phyloP scores from a whole-genome alignment of 352 stramenopile genomes.

The Globisporangium solare region DNA sequence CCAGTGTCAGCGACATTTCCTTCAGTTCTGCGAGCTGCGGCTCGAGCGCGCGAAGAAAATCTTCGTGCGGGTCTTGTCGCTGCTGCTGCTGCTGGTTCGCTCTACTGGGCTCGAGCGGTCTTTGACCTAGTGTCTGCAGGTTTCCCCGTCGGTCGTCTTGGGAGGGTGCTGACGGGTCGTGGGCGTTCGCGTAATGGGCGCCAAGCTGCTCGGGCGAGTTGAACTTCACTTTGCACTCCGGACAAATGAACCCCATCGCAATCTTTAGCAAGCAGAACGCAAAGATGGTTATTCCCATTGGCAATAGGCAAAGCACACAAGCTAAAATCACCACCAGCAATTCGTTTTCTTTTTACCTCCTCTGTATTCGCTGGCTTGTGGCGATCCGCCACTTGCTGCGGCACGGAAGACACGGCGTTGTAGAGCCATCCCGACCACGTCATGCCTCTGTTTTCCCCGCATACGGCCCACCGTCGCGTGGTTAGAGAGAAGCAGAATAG shows the following conservation, averaged over 20 bases:
- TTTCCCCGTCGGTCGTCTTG: neutral
- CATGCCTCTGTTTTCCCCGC: slow-evolving; percentile 33
- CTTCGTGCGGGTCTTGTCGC: slow-evolving; percentile 27
- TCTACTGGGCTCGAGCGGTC: neutral
- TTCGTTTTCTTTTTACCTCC: slow-evolving; percentile 1
- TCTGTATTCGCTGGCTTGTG: neutral
- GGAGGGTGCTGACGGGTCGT: slow-evolving; percentile 19
- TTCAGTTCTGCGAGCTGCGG: slow-evolving; percentile 66
- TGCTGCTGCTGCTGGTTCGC: neutral
- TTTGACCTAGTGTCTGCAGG: neutral
- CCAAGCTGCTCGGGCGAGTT: slow-evolving; percentile 46
- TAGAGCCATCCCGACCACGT: slow-evolving; percentile 80
- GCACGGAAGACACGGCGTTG: slow-evolving; percentile 52
- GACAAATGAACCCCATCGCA: slow-evolving; percentile 81
- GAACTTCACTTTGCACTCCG: slow-evolving; percentile 73
- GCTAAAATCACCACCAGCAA: too few relatives aligned
- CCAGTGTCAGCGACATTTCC: slow-evolving; percentile 52
- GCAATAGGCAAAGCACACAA: too few relatives aligned
- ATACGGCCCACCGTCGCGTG: neutral
- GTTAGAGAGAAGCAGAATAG: neutral
- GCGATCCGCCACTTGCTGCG: slow-evolving; percentile 16
- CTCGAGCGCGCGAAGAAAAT: slow-evolving; percentile 47
- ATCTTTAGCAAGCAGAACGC: slow-evolving; percentile 30
- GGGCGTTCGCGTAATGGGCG: slow-evolving; percentile 47
- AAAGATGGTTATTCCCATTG: too few relatives aligned